phyloP scores from a whole-genome alignment of 148 eudicot species.

The Hydrangea macrophylla region DNA sequence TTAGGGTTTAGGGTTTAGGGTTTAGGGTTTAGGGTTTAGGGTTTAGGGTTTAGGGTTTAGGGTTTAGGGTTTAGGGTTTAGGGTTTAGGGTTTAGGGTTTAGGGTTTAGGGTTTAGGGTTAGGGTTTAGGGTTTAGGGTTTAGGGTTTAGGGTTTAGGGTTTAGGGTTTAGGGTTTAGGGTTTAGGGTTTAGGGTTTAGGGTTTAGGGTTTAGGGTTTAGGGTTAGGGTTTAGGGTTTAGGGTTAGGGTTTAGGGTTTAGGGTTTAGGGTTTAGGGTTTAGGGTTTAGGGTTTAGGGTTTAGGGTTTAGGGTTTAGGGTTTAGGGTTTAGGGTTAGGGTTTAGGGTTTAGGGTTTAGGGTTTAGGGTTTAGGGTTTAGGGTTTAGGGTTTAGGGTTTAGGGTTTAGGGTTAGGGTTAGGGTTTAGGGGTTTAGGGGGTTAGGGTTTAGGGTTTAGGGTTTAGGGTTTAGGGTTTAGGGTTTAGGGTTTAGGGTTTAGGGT shows the following conservation, averaged over 20 bases:
- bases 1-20: constrained; percentile 4
- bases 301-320: constrained; percentile 2
- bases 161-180: constrained; percentile 8
- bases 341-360: constrained; percentile 5
- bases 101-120: constrained; percentile 10
- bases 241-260: not conserved
- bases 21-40: constrained; percentile 10
- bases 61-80: constrained; percentile 5
- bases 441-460: not conserved
- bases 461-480: not conserved
- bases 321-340: constrained; percentile 13
- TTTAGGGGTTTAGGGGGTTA: not conserved
- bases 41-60: constrained; percentile 8
- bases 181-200: constrained; percentile 11
- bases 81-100: constrained; percentile 10
- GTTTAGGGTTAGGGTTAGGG: not conserved
- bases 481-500: constrained; percentile 1
- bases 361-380: not conserved
- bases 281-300: not conserved
- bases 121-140: constrained; percentile 15
- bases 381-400: constrained; percentile 8
- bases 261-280: not conserved
- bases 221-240: constrained; percentile 10
- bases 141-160: constrained; percentile 15
- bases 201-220: constrained; percentile 12